These are phyloP conservation scores for Perilla frutescens DNA, from an alignment of 257 asterid genomes.

Conservation along the genomic window DNA sequence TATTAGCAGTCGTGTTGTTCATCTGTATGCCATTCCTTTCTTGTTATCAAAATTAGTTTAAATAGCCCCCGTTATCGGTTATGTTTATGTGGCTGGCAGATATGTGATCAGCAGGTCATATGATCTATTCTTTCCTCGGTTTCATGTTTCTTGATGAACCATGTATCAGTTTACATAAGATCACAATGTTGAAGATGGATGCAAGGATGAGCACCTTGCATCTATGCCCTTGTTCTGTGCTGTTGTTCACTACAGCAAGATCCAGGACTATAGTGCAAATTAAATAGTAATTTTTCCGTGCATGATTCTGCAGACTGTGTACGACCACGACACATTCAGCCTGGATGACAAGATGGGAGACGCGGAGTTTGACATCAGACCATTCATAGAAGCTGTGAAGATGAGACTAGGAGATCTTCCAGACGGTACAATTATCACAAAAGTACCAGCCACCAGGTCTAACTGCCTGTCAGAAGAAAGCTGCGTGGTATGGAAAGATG, in stretches of 20 bases:
- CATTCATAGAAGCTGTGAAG: slow-evolving; percentile 55
- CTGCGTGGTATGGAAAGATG: slow-evolving; percentile 56
- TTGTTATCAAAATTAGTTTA: not conserved
- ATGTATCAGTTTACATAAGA: not conserved
- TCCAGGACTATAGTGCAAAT: not conserved
- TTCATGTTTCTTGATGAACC: not conserved
- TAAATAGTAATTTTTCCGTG: not conserved
- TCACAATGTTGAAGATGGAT: not conserved
- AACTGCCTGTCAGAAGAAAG: slow-evolving; percentile 69
- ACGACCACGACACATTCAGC: slow-evolving; percentile 72
- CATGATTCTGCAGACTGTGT: slow-evolving; percentile 54
- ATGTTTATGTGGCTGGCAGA: not conserved
- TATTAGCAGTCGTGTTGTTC: not conserved
- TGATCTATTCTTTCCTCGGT: not conserved
- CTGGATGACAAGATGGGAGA: slow-evolving; percentile 75
- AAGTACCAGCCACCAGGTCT: slow-evolving; percentile 48
- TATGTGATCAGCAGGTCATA: not conserved
- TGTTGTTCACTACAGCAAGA: not conserved
- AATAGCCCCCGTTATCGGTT: not conserved
- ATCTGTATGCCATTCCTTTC: not conserved
- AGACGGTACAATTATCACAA: slow-evolving; percentile 57
- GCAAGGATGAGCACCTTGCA: too few relatives aligned
- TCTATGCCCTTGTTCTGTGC: not conserved
- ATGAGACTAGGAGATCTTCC: slow-evolving; percentile 49
- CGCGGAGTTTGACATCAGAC: slow-evolving; percentile 58